Evolutionary conservation across 2,329 filamentous ascomycete genomes (phyloP).

Genomic region (Macrophomina tecta): DNA sequence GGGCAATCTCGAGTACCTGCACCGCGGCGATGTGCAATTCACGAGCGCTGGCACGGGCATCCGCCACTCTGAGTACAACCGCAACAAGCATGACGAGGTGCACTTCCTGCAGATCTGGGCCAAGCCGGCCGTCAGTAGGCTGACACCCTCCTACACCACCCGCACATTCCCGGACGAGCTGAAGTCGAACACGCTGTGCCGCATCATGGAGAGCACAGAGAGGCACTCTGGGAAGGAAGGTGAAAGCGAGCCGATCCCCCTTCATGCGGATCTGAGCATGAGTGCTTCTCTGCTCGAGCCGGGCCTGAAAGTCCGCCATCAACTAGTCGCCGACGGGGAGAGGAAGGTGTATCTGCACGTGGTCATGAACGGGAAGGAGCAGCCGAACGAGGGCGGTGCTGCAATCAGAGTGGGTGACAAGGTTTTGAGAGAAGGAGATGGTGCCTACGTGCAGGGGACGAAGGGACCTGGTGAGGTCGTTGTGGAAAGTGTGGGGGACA

Average conservation of each 20-base stretch:
- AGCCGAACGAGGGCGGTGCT: constrained; percentile 71
- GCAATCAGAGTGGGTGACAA: constrained; percentile 73
- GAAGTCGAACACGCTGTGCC: constrained; percentile 73
- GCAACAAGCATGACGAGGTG: constrained; percentile 71
- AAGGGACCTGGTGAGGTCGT: constrained; percentile 52
- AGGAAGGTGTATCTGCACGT: constrained; percentile 81
- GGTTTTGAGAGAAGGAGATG: constrained; percentile 77
- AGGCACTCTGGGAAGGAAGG: constrained; percentile 68
- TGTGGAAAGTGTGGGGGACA: constrained; percentile 55
- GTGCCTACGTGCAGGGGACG: constrained; percentile 70
- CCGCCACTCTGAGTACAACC: constrained; percentile 82
- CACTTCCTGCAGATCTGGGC: constrained; percentile 94
- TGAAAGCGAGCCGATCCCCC: constrained; percentile 74
- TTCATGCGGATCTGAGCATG: constrained; percentile 86
- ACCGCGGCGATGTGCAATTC: constrained; percentile 84
- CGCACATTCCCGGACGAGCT: constrained; percentile 72
- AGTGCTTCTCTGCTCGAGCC: constrained; percentile 75
- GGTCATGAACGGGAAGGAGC: constrained; percentile 65
- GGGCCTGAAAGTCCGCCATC: constrained; percentile 71
- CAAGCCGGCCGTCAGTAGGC: constrained; percentile 73
- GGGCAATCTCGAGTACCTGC: constrained; percentile 72
- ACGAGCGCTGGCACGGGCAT: constrained; percentile 84
- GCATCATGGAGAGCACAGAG: constrained; percentile 77
- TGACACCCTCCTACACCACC: constrained; percentile 79
- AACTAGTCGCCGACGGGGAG: constrained; percentile 67